Conservation (phyloP, 805 yeast genomes). For the Lipomyces sp. region DNA sequence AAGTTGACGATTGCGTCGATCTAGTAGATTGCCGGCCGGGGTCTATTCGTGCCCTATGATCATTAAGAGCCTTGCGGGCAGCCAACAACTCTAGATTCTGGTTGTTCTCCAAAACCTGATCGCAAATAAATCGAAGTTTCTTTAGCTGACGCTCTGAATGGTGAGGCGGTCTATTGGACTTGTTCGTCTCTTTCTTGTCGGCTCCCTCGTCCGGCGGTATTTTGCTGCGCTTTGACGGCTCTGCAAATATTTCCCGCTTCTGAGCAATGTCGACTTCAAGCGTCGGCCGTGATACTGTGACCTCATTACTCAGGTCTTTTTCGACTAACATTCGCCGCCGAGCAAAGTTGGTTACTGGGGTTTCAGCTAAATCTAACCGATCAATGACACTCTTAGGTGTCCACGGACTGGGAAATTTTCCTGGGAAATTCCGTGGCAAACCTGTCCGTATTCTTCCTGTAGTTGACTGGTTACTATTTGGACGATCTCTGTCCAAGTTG, state of each 20-base stretch:
- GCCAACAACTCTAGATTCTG: slow-evolving; percentile 16
- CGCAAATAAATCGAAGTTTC: slow-evolving; percentile 3
- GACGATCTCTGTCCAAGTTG: neutral
- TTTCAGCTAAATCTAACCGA: slow-evolving; percentile 25
- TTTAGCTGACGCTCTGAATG: neutral
- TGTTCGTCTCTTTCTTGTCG: neutral
- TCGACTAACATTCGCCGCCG: slow-evolving; percentile 11
- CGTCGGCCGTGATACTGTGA: neutral
- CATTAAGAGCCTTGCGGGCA: slow-evolving; percentile 3
- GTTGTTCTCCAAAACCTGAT: slow-evolving; percentile 17
- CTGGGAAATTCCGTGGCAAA: slow-evolving; percentile 37
- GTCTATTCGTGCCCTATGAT: neutral
- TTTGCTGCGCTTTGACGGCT: neutral
- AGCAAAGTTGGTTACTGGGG: slow-evolving; percentile 21
- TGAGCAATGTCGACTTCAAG: neutral
- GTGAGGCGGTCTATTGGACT: neutral
- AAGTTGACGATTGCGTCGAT: neutral
- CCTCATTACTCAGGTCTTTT: neutral
- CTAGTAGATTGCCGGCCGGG: neutral
- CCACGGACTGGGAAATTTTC: slow-evolving; percentile 40
- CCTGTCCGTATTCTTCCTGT: slow-evolving; percentile 32
- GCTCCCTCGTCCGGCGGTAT: neutral
- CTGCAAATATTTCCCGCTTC: neutral
- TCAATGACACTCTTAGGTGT: slow-evolving; percentile 31
- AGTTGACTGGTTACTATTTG: neutral